Evolutionary conservation across 2,329 filamentous ascomycete species (phyloP).

Genomic region (Emergomyces pasteurianus): DNA sequence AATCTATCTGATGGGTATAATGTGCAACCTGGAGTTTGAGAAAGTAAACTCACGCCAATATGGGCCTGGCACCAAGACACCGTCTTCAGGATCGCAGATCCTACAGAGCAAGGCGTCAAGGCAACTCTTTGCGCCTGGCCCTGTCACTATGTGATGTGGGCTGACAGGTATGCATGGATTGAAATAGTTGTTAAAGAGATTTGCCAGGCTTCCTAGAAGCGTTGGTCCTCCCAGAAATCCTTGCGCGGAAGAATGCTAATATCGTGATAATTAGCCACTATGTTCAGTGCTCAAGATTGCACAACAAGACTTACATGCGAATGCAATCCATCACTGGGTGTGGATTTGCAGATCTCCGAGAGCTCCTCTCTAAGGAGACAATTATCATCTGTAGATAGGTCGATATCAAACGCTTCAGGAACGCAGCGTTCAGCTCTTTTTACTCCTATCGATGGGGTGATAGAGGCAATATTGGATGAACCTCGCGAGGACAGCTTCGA

Average conservation of each 20-base stretch:
- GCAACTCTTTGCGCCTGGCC: slow-evolving; percentile 10
- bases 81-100: slow-evolving; percentile 25
- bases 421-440: not conserved
- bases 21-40: not conserved
- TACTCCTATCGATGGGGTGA: not conserved
- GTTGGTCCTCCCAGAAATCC: slow-evolving; percentile 13
- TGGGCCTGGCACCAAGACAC: slow-evolving; percentile 19
- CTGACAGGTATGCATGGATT: slow-evolving; percentile 13
- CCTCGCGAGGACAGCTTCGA: not conserved
- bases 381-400: slow-evolving; percentile 9
- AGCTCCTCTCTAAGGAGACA: slow-evolving; percentile 10
- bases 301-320: slow-evolving; percentile 1
- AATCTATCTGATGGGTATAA: not conserved
- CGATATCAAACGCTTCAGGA: slow-evolving; percentile 5
- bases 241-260: slow-evolving; percentile 9
- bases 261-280: not conserved
- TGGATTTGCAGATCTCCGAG: slow-evolving; percentile 5
- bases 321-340: slow-evolving; percentile 1
- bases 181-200: slow-evolving; percentile 20
- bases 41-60: slow-evolving; percentile 18
- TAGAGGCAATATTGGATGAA: not conserved
- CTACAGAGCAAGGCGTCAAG: slow-evolving; percentile 21
- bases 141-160: slow-evolving; percentile 13
- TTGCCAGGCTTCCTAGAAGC: slow-evolving; percentile 11
- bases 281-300: not conserved